Percentiles rank a stretch among this genome's conserved stretches.
phyloP scores from a whole-genome alignment of 768 basidiomycete species.

The Tylopilus plumbeoviolaceoides region DNA sequence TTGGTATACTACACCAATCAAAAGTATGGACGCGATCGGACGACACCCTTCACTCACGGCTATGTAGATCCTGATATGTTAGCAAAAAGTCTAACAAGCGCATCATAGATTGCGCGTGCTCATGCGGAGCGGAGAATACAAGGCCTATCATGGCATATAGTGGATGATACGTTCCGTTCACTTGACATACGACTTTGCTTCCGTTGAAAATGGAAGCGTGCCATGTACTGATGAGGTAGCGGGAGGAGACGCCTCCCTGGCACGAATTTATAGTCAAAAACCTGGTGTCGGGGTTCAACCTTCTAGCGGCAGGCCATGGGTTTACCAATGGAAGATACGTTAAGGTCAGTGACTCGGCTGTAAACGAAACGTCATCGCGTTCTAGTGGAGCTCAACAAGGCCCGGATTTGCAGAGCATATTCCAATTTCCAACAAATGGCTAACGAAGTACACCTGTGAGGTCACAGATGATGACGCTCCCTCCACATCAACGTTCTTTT shows the following conservation, averaged over 20 bases:
- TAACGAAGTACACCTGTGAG: conserved; percentile 51
- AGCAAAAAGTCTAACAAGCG: not conserved
- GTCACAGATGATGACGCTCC: conserved; percentile 50
- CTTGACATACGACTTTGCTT: conserved; percentile 40
- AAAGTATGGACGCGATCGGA: conserved; percentile 57
- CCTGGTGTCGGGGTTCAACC: conserved; percentile 44
- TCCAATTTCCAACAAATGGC: conserved; percentile 29
- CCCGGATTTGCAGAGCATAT: conserved; percentile 14
- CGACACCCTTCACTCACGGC: conserved; percentile 55
- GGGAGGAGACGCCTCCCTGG: conserved; percentile 38
- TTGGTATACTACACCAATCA: conserved; percentile 65
- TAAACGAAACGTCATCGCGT: conserved; percentile 33
- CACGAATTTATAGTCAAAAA: conserved; percentile 52
- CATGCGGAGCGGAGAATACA: conserved; percentile 31
- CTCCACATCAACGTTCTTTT: conserved; percentile 75
- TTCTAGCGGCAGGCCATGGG: conserved; percentile 51
- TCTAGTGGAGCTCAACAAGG: not conserved
- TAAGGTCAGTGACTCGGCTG: conserved; percentile 62
- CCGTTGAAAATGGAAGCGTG: conserved; percentile 32
- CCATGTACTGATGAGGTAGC: conserved; percentile 26
- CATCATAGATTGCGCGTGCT: conserved; percentile 36
- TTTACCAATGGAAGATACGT: conserved; percentile 90
- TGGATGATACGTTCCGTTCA: conserved; percentile 37
- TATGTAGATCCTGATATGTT: conserved; percentile 23
- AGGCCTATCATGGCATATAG: conserved; percentile 40